phyloP scores from a whole-genome alignment of 164 flowering plant genomes.

The Liquidambar formosana region DNA sequence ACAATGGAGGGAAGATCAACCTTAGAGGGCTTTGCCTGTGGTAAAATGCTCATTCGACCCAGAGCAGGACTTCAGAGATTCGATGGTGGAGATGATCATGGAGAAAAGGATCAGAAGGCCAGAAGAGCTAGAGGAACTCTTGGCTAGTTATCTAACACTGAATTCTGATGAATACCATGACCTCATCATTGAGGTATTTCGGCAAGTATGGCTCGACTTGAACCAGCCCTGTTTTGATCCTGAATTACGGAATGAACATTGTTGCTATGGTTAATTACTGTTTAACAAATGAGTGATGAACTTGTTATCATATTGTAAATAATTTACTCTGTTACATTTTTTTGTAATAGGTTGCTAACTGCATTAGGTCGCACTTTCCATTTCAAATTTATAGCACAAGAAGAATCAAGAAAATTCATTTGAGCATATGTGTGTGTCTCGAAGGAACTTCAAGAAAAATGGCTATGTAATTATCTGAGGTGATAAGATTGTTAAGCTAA shows the following conservation, averaged over 20 bases:
- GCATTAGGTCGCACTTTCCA: background rate
- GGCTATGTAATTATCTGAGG: no score
- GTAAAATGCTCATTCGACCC: slow-evolving; percentile 73
- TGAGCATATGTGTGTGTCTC: no score
- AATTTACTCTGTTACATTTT: background rate
- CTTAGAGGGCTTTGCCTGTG: slow-evolving; percentile 70
- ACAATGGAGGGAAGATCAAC: slow-evolving; percentile 16
- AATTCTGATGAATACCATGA: slow-evolving; percentile 78
- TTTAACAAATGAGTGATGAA: slow-evolving; percentile 3
- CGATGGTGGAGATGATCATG: slow-evolving; percentile 90
- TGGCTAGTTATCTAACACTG: slow-evolving; percentile 78
- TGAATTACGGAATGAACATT: slow-evolving; percentile 11
- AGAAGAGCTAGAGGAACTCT: slow-evolving; percentile 77
- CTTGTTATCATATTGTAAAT: slow-evolving; percentile 1
- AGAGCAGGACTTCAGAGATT: slow-evolving; percentile 72
- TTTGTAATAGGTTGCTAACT: background rate
- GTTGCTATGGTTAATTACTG: background rate
- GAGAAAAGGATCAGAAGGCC: slow-evolving; percentile 51
- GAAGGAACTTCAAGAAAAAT: no score
- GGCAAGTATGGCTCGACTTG: slow-evolving; percentile 75
- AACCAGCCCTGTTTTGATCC: slow-evolving; percentile 21
- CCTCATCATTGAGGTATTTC: slow-evolving; percentile 72
- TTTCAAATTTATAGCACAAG: background rate
- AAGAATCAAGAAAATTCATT: background rate
- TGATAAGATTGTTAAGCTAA: no score